Evolutionary conservation across 176 grass and related monocot genomes (phyloP).

Genomic region (Bolboschoenus planiculmis): DNA sequence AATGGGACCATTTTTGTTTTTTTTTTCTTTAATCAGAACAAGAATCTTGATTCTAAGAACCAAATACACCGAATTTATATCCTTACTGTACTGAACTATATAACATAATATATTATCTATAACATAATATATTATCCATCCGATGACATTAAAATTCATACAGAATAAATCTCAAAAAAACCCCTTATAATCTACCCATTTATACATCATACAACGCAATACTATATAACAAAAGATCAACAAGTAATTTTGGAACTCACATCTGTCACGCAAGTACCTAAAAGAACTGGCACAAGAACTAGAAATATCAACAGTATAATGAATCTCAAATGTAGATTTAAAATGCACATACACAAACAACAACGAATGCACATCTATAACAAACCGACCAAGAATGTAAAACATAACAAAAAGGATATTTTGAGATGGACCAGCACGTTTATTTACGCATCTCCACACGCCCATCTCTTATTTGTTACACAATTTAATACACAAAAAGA

Average conservation of each 20-base stretch:
- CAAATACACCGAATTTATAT: too few relatives aligned
- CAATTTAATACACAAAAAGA: constrained; percentile 18
- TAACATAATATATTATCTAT: too few relatives aligned
- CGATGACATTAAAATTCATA: too few relatives aligned
- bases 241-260: too few relatives aligned
- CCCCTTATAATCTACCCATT: too few relatives aligned
- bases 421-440: constrained; percentile 14
- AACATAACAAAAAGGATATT: not conserved
- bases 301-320: not conserved
- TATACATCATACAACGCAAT: too few relatives aligned
- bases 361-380: not conserved
- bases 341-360: not conserved
- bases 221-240: too few relatives aligned
- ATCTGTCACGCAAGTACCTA: not conserved
- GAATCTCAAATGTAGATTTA: constrained; percentile 6
- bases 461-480: constrained; percentile 22
- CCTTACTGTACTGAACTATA: too few relatives aligned
- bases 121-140: too few relatives aligned
- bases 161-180: too few relatives aligned
- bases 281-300: not conserved
- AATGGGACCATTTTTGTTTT: not conserved
- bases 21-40: not conserved
- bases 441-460: constrained; percentile 24
- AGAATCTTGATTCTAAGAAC: not conserved
- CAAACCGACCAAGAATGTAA: not conserved